These are phyloP conservation scores for Apiospora aurea DNA, from an alignment of 2,329 filamentous ascomycete genomes.

Conservation along the genomic window DNA sequence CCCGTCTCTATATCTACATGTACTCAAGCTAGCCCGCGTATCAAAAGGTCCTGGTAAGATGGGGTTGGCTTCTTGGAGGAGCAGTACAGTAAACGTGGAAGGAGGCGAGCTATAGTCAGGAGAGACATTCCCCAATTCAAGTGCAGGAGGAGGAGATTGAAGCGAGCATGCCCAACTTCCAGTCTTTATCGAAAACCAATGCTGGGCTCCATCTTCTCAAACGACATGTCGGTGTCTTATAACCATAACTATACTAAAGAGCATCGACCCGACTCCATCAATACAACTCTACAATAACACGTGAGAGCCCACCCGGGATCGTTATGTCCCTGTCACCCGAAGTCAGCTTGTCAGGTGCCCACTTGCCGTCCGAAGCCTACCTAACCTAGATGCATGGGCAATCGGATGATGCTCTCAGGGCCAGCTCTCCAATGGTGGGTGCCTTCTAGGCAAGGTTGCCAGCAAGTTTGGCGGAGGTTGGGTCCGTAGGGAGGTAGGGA, in stretches of 20 bases:
- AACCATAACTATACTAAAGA: background rate
- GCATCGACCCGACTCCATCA: background rate
- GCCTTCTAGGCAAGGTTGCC: background rate
- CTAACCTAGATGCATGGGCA: background rate
- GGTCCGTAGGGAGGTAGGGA: background rate
- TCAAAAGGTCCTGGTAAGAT: background rate
- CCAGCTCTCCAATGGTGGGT: background rate
- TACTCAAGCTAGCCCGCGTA: background rate
- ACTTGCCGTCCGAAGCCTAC: constrained; percentile 9
- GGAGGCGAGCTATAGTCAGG: background rate
- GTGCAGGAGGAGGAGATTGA: background rate
- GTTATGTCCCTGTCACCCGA: constrained; percentile 7
- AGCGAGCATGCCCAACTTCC: background rate
- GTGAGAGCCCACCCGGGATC: constrained; percentile 15
- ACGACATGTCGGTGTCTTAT: background rate
- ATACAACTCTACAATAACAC: background rate
- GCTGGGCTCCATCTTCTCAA: background rate
- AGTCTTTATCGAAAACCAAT: background rate
- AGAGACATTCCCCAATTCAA: background rate
- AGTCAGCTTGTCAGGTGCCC: constrained; percentile 14
- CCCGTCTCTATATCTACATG: background rate
- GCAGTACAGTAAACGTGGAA: background rate
- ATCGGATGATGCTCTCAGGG: constrained; percentile 8
- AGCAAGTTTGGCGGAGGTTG: background rate
- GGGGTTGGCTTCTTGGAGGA: background rate